Evolutionary conservation across 169 alveolate genomes (phyloP).

Genomic region (Cryptosporidium sp.): DNA sequence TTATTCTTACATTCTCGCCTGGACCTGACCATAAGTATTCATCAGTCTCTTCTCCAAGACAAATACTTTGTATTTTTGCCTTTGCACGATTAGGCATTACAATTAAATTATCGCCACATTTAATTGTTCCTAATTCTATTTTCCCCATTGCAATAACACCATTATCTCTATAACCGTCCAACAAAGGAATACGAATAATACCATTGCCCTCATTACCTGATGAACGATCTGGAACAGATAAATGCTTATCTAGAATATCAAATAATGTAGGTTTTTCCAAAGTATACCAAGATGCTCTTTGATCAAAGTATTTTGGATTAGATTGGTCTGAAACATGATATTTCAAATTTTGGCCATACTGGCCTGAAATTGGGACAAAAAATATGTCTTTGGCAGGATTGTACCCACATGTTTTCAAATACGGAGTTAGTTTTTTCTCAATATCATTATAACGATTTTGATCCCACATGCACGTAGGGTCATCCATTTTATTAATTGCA

Average conservation of each 20-base stretch:
- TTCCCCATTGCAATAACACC: conserved; percentile 93
- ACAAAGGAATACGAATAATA: conserved; percentile 89
- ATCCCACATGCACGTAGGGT: conserved; percentile 95
- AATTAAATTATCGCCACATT: conserved; percentile 84
- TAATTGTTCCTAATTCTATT: conserved; percentile 88
- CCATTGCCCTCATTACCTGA: conserved; percentile 81
- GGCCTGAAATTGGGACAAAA: conserved; percentile 98
- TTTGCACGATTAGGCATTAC: conserved; percentile 90
- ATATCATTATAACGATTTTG: conserved; percentile 90
- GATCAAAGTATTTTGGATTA: conserved; percentile 55
- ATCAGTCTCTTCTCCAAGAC: conserved; percentile 86
- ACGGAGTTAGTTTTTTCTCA: conserved; percentile 88
- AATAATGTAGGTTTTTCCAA: conserved; percentile 86
- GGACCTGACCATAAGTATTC: conserved; percentile 90
- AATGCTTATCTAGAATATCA: conserved; percentile 82
- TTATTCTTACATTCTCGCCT: conserved; percentile 91
- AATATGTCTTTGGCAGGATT: conserved; percentile 89
- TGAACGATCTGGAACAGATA: conserved; percentile 64
- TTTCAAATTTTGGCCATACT: conserved; percentile 94
- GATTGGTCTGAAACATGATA: conserved; percentile 83
- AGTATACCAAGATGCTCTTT: conserved; percentile 84
- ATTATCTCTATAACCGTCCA: conserved; percentile 92
- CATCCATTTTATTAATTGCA: conserved; percentile 99
- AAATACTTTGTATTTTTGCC: conserved; percentile 87
- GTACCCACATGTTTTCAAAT: conserved; percentile 91